Conservation (phyloP, 2,329 filamentous ascomycete genomes). For the Geosmithia flava region DNA sequence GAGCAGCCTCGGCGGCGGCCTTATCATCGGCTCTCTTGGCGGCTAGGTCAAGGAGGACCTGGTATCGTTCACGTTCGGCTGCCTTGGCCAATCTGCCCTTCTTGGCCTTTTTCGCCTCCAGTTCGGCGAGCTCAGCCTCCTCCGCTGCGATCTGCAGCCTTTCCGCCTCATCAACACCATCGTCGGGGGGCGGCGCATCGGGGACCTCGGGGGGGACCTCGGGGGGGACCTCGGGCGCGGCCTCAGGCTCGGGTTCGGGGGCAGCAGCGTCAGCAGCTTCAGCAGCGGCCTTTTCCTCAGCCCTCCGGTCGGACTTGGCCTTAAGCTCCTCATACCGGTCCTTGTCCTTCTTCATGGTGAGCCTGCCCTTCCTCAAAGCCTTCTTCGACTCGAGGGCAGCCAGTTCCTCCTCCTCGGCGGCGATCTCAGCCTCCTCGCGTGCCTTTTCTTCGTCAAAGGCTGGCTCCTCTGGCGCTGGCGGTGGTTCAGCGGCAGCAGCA, state of each 20-base stretch:
- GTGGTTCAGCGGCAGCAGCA: slow-evolving; percentile 8
- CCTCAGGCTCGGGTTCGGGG: slow-evolving; percentile 10
- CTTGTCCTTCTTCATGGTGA: slow-evolving; percentile 9
- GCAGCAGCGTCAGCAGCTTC: slow-evolving; percentile 10
- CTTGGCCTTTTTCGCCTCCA: slow-evolving; percentile 18
- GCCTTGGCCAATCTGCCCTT: slow-evolving; percentile 9
- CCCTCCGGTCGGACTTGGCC: slow-evolving; percentile 11
- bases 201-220: too few species aligned
- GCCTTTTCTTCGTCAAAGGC: slow-evolving; percentile 10
- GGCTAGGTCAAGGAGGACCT: slow-evolving; percentile 8
- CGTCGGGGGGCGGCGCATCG: too few species aligned
- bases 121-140: slow-evolving; percentile 11
- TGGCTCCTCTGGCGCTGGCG: slow-evolving; percentile 11
- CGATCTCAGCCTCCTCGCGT: slow-evolving; percentile 11
- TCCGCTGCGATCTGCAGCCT: slow-evolving; percentile 1
- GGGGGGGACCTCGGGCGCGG: slow-evolving; percentile 11
- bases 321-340: slow-evolving; percentile 14
- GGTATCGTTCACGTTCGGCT: slow-evolving; percentile 14
- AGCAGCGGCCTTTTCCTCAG: slow-evolving; percentile 11
- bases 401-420: slow-evolving; percentile 10
- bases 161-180: slow-evolving; percentile 3
- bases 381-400: slow-evolving; percentile 15
- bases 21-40: slow-evolving; percentile 2
- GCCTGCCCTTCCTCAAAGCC: slow-evolving; percentile 12
- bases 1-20: slow-evolving; percentile 8